A percentile compares a stretch with the other conserved stretches of the same genome.
Evolutionary conservation across 805 yeast genomes (phyloP).

Genomic region (Suhomyces sp.): DNA sequence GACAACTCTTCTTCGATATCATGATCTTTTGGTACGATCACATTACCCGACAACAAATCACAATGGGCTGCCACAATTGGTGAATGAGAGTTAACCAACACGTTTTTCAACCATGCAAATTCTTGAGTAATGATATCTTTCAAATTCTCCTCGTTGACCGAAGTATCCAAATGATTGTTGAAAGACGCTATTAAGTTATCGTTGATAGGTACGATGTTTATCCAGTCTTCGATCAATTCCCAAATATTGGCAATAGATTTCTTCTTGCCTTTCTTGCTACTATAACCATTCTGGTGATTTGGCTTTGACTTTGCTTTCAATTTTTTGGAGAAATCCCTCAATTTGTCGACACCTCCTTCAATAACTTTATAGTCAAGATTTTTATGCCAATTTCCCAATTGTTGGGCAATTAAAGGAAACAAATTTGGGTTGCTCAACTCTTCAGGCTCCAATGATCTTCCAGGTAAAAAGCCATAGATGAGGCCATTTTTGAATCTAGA

Average conservation of each 20-base stretch:
- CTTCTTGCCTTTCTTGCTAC: conserved; percentile 18
- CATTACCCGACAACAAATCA: conserved; percentile 72
- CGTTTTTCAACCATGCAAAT: conserved; percentile 50
- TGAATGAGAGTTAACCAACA: conserved; percentile 40
- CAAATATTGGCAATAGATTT: conserved; percentile 48
- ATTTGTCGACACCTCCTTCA: conserved; percentile 43
- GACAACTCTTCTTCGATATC: conserved; percentile 12
- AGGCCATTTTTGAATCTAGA: conserved; percentile 72
- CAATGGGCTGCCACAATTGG: conserved; percentile 66
- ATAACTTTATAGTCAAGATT: conserved; percentile 45
- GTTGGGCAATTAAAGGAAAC: conserved; percentile 59
- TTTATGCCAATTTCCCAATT: conserved; percentile 70
- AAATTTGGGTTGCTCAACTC: conserved; percentile 50
- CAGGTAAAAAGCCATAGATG: conserved; percentile 66
- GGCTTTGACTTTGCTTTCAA: conserved; percentile 7
- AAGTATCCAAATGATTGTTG: conserved; percentile 23
- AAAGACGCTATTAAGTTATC: conserved; percentile 38
- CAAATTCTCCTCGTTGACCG: conserved; percentile 23
- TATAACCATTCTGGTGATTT: background rate
- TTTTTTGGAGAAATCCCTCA: conserved; percentile 29
- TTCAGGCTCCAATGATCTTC: conserved; percentile 54
- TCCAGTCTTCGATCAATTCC: conserved; percentile 63
- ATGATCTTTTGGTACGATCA: conserved; percentile 51
- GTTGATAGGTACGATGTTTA: conserved; percentile 54
- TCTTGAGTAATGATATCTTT: conserved; percentile 47